Conservation (phyloP, 2,329 filamentous ascomycete species). For the Pseudogymnoascus sp. region DNA sequence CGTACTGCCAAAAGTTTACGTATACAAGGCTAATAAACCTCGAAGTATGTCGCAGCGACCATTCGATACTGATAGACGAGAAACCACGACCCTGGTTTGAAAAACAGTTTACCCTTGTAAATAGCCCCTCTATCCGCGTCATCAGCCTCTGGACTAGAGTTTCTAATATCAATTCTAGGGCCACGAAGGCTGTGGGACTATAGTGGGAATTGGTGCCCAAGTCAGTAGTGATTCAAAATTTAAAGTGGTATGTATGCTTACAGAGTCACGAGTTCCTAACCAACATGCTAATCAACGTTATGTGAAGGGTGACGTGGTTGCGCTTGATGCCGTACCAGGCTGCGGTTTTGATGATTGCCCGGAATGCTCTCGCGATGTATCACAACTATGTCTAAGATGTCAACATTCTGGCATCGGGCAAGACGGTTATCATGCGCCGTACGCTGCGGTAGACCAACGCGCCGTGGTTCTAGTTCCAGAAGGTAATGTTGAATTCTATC, state of each 20-base stretch:
- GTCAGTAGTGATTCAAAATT: background rate
- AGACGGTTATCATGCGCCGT: conserved; percentile 36
- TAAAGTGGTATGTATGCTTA: background rate
- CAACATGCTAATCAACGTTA: background rate
- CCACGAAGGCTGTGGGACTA: background rate
- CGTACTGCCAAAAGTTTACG: background rate
- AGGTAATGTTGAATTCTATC: background rate
- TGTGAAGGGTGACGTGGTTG: conserved; percentile 26
- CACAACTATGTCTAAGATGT: conserved; percentile 30
- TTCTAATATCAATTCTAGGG: background rate
- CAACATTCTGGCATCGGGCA: conserved; percentile 37
- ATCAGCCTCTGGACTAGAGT: background rate
- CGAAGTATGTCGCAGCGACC: conserved; percentile 28
- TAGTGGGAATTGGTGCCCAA: background rate
- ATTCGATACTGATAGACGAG: conserved; percentile 25
- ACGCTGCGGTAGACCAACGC: conserved; percentile 20
- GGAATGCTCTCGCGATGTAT: conserved; percentile 33
- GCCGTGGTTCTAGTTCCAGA: background rate
- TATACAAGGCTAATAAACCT: background rate
- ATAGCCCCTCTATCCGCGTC: background rate
- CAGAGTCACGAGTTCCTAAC: background rate
- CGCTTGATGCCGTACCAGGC: conserved; percentile 27
- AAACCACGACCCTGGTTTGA: conserved; percentile 26
- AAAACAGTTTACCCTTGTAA: conserved; percentile 22
- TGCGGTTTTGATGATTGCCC: conserved; percentile 27